These are phyloP conservation scores for Kluyveromyces lactis DNA, from an alignment of 805 yeast genomes.

Conservation along the genomic window DNA sequence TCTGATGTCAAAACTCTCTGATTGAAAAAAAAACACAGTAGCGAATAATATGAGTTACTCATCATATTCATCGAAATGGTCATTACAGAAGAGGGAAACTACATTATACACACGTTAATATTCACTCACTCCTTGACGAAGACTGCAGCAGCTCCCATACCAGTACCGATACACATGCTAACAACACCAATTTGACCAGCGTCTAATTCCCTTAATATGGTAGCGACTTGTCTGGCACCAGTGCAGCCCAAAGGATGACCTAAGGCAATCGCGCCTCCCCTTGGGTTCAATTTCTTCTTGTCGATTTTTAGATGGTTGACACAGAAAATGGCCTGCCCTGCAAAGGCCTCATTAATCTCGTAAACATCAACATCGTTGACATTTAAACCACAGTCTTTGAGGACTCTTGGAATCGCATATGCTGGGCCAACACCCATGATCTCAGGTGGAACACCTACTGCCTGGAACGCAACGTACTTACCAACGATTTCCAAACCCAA, in stretches of 20 bases:
- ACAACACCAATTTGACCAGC: constrained; percentile 82
- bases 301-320: constrained; percentile 61
- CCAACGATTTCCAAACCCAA: constrained; percentile 66
- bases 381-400: constrained; percentile 51
- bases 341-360: constrained; percentile 95
- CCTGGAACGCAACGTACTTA: constrained; percentile 68
- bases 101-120: too few relatives aligned
- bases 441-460: constrained; percentile 94
- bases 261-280: constrained; percentile 94
- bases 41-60: too few relatives aligned
- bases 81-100: too few relatives aligned
- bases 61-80: too few relatives aligned
- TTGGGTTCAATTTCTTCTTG: constrained; percentile 65
- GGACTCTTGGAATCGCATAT: constrained; percentile 80
- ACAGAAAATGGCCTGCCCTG: constrained; percentile 84
- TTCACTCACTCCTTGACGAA: constrained; percentile 62
- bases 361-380: constrained; percentile 62
- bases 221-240: constrained; percentile 90
- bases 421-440: constrained; percentile 99
- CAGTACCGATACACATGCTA: constrained; percentile 97
- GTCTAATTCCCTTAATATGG: constrained; percentile 71
- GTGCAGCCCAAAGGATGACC: constrained; percentile 93
- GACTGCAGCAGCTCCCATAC: constrained; percentile 96
- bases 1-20: constrained; percentile 10
- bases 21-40: not conserved